phyloP scores from a whole-genome alignment of 371 early-diverging fungal genomes.

The Mortierella sp. region DNA sequence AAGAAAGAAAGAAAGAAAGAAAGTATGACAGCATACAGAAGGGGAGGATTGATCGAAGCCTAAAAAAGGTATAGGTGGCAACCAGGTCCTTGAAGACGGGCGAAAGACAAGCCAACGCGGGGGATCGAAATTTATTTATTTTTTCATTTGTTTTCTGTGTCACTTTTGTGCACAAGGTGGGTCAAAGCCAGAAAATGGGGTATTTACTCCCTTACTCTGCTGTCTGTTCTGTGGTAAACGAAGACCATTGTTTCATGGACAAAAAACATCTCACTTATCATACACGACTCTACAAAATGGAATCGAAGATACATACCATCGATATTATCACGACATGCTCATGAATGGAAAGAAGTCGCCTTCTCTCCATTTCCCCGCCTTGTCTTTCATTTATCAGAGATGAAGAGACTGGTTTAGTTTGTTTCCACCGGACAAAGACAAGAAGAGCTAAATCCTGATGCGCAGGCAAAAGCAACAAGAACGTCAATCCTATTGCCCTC shows the following conservation, averaged over 20 bases:
- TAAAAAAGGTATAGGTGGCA: conserved; percentile 8
- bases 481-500: background rate
- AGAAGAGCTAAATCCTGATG: background rate
- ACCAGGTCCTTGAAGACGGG: background rate
- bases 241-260: background rate
- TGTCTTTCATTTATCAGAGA: background rate
- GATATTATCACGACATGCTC: background rate
- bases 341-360: background rate
- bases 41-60: background rate
- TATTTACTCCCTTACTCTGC: background rate
- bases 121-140: background rate
- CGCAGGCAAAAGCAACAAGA: background rate
- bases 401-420: background rate
- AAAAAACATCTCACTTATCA: background rate
- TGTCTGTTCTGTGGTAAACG: background rate
- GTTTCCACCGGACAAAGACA: background rate
- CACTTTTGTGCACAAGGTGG: background rate
- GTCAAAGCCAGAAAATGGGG: background rate
- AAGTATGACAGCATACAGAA: no score
- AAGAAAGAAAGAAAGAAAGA: no score
- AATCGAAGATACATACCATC: no score
- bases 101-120: background rate
- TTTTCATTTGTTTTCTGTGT: no score
- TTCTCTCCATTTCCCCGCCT: background rate
- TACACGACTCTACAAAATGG: no score